phyloP scores from a whole-genome alignment of 768 basidiomycete genomes.

The Boletus tylopilopsis region DNA sequence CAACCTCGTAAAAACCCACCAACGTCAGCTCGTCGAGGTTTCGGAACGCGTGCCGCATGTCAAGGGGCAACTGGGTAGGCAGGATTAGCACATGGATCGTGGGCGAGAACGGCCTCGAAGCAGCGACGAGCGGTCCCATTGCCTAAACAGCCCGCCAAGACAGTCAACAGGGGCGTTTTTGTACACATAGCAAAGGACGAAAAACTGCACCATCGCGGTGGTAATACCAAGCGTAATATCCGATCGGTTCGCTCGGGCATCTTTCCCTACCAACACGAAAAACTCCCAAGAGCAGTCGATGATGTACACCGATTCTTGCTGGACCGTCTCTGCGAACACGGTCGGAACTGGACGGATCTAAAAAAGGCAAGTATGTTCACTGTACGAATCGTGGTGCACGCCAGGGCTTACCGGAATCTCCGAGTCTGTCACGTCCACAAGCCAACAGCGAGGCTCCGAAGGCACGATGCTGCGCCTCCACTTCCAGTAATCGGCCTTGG shows the following conservation, averaged over 20 bases:
- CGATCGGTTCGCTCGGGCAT: conserved; percentile 56
- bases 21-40: conserved; percentile 60
- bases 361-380: conserved; percentile 1
- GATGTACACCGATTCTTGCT: conserved; percentile 53
- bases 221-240: conserved; percentile 62
- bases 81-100: conserved; percentile 70
- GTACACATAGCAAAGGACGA: background rate
- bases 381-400: background rate
- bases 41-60: conserved; percentile 64
- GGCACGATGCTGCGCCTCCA: conserved; percentile 51
- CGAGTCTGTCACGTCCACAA: conserved; percentile 39
- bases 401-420: conserved; percentile 42
- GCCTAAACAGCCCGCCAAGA: conserved; percentile 35
- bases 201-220: conserved; percentile 47
- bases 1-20: conserved; percentile 37
- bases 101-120: conserved; percentile 62
- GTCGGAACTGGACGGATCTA: conserved; percentile 48
- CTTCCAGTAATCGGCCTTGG: conserved; percentile 79
- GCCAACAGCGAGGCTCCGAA: conserved; percentile 56
- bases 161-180: background rate
- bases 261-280: conserved; percentile 66
- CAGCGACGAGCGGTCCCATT: conserved; percentile 48
- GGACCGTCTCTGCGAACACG: conserved; percentile 36
- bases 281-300: conserved; percentile 79
- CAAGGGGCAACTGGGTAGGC: conserved; percentile 71